Base-by-base conservation (phyloP, 2,329 filamentous ascomycete genomes). In the Fusarium stilboides region DNA sequence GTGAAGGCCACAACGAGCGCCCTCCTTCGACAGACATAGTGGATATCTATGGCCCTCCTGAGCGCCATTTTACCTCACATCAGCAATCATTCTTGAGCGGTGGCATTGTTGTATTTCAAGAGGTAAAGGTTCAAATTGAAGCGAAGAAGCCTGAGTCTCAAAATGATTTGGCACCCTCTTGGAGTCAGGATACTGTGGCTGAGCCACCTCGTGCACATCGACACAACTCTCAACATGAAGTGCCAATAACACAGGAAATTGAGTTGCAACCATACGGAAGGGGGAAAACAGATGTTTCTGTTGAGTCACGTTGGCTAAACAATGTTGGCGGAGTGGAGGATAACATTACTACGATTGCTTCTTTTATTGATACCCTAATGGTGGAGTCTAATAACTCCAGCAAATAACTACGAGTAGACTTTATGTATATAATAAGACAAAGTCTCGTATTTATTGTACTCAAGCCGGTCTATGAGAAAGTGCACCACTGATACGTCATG, bases 81-180 rank as follows among this genome's bases (percentile, higher is more conserved):
- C 62, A 65, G 7, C 52, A 64, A 14, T 47, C 52, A 4, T 65
- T 65, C 7, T 6, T 51, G 2, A 57, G 57, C 17, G 59, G 62
- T 2, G 62, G 60, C 0, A 65, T 65, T 1, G 46, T 65, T 12
- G 62, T 65, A 8, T 65, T 65, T 15, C 59, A 65, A 53, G 62
- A 65, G 12, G 60, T 65, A 0, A 65, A 59, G 1, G 62, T 65
- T 3, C 59, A 64, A 26, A 42, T 65, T 1, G 52, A 65, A 22
- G 13, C 19, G 3, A 65, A 56, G 15, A 57, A 64, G 20, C 5
- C 45, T 2, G 59, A 58, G 28, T 19, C 59, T 5, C 31, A 6
- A 3, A 19, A 26, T 58, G 40, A 64, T 6, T 22, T 58, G 3
- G 42, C 36, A 2, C 34, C 37, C 3, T 51, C 59, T 8, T 64